Evolutionary conservation across 495 filamentous ascomycete species (phyloP), one percentile per base, ranked within the genome.

Genomic region (Gamarada debralockiae): DNA sequence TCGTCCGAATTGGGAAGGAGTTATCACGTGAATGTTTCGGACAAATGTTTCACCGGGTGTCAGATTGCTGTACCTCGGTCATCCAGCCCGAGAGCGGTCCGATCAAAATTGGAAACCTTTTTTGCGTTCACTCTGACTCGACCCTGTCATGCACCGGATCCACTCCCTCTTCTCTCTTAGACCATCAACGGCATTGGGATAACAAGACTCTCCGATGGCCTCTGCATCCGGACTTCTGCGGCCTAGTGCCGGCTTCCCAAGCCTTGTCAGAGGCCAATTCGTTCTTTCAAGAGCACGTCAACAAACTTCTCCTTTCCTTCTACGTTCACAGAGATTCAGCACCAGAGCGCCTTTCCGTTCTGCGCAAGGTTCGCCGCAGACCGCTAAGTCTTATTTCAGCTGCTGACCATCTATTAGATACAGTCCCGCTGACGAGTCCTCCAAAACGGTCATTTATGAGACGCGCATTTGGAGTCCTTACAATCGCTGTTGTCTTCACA

Each of bases 401-500:
- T 42, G 25, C 21, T 52, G 8, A 52, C 37, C 42, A 21, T 47
- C 15, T 42, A 17, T 17, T 10, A 43, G 45, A 7, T n/a, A n/a
- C 48, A 40, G 17, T 29, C 20, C 48, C 48, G 23, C n/a, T 22
- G 6, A 7, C 23, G 7, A n/a, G 13, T 5, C 48, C 50, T 10
- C 46, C 22, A 34, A 48, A 57, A 14, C 48, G 36, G 22, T 61
- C 65, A 14, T 50, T 63, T 37, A 34, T 69, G 20, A 58, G 63
- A 50, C 58, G 67, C 23, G 42, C 65, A 44, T 52, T 65, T 38
- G 50, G 64, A 29, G 33, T 72, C 54, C 22, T 72, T 57, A 58
- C 62, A 15, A 49, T 74, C 42, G 69, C 69, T 20, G 10, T 77
- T 43, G 42, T 76, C 50, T 77, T 78, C 66, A 70, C 72, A 14